Base-by-base conservation (phyloP, 1,284 basidiomycete species). In the Cutaneotrichosporon sp. region DNA sequence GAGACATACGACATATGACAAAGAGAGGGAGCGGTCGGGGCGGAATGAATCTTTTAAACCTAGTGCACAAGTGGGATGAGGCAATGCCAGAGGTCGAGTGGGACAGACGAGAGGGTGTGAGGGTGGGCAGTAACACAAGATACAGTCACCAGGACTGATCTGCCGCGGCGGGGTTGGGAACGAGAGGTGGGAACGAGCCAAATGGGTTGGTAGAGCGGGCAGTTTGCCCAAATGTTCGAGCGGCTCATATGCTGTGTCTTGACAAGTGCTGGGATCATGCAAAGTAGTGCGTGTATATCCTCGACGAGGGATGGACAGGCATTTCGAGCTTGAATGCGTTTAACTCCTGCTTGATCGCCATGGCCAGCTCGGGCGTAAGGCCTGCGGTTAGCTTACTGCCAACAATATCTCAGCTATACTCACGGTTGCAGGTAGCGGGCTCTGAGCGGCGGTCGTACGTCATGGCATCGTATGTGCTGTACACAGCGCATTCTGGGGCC, bases 241-340 rank as follows among this genome's bases (percentile, higher is more conserved):
- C 31, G 24, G 44, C 35, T 27, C 31, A n/a, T n/a, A n/a, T 41
- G 38, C 38, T 20, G 22, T 39, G 38, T 25, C n/a, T n/a, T n/a
- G n/a, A n/a, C 32, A 38, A 34, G 37, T 45, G 49, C 26, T 22
- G 34, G 25, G 41, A 57, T 63, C 55, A 82, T 58, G 80, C 79
- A 67, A 83, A 83, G 72, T 81, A 83, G 66, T 83, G 82, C 46
- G 81, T 83, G 72, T 93, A 85, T 66, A 87, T 82, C 72, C 88
- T 83, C 75, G 88, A 90, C 44, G 85, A 78, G 59, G 87, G 85
- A 75, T 96, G 92, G 56, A 97, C 90, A 68, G 91, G 89, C 92
- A 97, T 96, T 76, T 96, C 92, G 87, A 96, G 90, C 80, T 96
- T 96, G 78, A 88, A 96, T 57, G 89, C 90, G 76, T 96, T 93